Conservation (phyloP, 331 rosid species). For the Erythrophleum ivorense region DNA sequence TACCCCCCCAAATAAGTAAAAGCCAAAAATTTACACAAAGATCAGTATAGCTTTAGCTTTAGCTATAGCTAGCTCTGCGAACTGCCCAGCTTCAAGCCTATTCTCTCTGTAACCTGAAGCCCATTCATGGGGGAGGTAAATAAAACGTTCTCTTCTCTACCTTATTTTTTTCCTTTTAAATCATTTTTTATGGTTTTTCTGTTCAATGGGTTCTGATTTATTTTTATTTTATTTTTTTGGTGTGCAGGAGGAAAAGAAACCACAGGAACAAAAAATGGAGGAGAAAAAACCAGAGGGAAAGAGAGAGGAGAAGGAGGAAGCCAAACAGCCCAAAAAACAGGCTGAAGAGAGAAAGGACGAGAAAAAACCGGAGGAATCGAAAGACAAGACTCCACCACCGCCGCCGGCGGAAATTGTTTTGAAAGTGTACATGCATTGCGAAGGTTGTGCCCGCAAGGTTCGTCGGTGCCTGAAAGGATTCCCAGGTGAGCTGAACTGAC, state of each 20-base stretch:
- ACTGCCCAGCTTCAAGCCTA: too few species aligned
- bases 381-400: conserved; percentile 47
- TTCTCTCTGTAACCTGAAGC: background rate
- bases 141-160: background rate
- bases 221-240: background rate
- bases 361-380: conserved; percentile 43
- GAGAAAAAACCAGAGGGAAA: conserved; percentile 48
- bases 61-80: background rate
- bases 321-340: conserved; percentile 36
- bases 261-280: conserved; percentile 50
- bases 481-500: conserved; percentile 50
- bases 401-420: conserved; percentile 76
- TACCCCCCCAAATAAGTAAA: background rate
- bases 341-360: conserved; percentile 20
- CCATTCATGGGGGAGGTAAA: conserved; percentile 11
- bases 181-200: background rate
- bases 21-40: background rate
- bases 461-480: conserved; percentile 74
- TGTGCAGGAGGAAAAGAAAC: conserved; percentile 64
- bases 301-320: conserved; percentile 39
- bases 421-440: conserved; percentile 88
- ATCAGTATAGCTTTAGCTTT: background rate
- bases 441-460: conserved; percentile 92
- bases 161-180: background rate
- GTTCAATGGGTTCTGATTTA: conserved; percentile 5